Base-by-base conservation (phyloP, 768 basidiomycete genomes). In the Leccinum boreale region DNA sequence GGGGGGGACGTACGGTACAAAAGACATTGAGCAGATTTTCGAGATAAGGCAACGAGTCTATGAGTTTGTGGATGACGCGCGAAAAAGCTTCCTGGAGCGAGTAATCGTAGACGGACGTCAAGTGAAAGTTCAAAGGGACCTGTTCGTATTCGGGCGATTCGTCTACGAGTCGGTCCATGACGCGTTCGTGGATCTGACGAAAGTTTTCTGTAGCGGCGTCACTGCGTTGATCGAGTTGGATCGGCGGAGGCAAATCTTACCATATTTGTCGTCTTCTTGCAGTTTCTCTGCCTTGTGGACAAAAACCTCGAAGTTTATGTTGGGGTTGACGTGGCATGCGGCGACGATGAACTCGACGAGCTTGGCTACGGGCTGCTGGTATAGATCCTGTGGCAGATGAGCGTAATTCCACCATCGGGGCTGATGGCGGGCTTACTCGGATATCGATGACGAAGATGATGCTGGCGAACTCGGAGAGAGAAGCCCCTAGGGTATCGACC, bases 371-470 rank as follows among this genome's bases (percentile, higher is more conserved):
- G 92, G 85, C 63, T 90, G 86, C 65, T 90, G 87, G 72, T 92
- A 93, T 26, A 90, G 77, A 67, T 94, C 89, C 90, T 93, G 66
- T 9, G 11, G 33, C 47, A 4, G 33, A 14, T 67, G 51, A 62
- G 53, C 12, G 4, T 11, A 8, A 48, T n/a, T 42, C 52, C n/a
- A 33, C 15, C 46, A 19, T 19, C 24, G 46, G 48, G 47, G 21
- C 10, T 15, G 44, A 6, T 1, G 1, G 19, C 36, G 2, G 15
- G 15, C 86, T 65, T 66, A 92, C 94, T 73, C 94, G 89, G 55
- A 97, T 95, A 67, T 98, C 96, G 62, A 98, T 90, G 26, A 98
- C 93, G 63, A 94, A 98, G 54, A 98, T 85, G 65, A 98, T 81
- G 3, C 89, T 86, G 2, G 91, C 81, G 65, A 97, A 93, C 29